Evolutionary conservation across 768 basidiomycete genomes (phyloP).

Genomic region (Lentinula detonsa): DNA sequence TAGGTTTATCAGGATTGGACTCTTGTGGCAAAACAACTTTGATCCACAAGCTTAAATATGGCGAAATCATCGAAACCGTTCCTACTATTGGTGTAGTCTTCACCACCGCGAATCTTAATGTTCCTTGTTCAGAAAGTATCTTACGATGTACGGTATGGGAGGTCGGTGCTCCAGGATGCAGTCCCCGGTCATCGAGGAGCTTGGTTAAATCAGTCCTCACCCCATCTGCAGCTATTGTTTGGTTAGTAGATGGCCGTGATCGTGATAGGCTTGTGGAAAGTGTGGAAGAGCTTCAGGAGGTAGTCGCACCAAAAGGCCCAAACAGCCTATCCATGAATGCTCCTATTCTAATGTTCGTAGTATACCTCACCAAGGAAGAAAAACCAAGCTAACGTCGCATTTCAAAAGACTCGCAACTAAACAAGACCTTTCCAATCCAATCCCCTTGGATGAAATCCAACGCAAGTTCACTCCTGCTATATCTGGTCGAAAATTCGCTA

Average conservation of each 20-base stretch:
- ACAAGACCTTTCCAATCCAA: conserved; percentile 48
- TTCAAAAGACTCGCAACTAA: conserved; percentile 50
- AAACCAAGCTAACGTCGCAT: not conserved
- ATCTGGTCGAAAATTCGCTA: conserved; percentile 15
- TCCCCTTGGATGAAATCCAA: conserved; percentile 42
- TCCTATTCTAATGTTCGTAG: not conserved
- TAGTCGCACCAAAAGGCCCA: not conserved
- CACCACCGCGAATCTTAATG: conserved; percentile 52
- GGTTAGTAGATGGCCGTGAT: conserved; percentile 57
- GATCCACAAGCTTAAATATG: conserved; percentile 35
- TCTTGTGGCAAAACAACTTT: conserved; percentile 40
- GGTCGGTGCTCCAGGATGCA: conserved; percentile 57
- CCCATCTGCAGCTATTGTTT: conserved; percentile 50
- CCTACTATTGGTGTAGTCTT: conserved; percentile 34
- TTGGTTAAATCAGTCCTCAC: conserved; percentile 27
- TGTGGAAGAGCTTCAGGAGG: conserved; percentile 34
- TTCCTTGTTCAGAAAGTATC: conserved; percentile 12
- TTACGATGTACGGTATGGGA: conserved; percentile 31
- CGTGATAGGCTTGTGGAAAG: conserved; percentile 45
- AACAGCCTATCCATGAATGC: not conserved
- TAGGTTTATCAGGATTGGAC: conserved; percentile 24
- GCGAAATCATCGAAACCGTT: conserved; percentile 30
- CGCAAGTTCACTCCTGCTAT: conserved; percentile 23
- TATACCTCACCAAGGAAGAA: not conserved
- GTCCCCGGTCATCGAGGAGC: conserved; percentile 47